These are phyloP conservation scores for Lactuca saligna DNA, from an alignment of 129 eudicot species.

Conservation along the genomic window DNA sequence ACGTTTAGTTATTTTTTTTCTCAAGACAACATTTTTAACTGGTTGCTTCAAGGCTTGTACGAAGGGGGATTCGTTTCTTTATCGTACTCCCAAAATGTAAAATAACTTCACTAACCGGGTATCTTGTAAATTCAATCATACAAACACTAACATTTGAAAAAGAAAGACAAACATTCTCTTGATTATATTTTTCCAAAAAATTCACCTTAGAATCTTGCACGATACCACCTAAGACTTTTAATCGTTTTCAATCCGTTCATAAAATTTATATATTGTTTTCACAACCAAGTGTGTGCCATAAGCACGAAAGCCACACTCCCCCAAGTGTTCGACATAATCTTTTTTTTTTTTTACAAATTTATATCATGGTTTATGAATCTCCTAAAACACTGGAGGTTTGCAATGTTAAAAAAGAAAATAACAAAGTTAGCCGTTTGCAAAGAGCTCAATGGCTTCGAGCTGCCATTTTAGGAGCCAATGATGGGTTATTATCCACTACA, in stretches of 20 bases:
- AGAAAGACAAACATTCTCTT: background rate
- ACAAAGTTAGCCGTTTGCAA: constrained; percentile 29
- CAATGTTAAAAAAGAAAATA: constrained; percentile 24
- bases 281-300: constrained; percentile 22
- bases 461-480: constrained; percentile 58
- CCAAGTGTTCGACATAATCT: background rate
- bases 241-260: constrained; percentile 1
- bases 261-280: constrained; percentile 18
- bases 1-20: background rate
- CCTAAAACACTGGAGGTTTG: constrained; percentile 38
- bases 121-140: background rate
- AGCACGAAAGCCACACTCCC: constrained; percentile 29
- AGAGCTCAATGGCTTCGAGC: constrained; percentile 67
- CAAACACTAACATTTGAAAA: background rate
- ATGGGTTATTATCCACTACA: constrained; percentile 62
- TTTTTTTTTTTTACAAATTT: background rate
- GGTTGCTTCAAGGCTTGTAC: background rate
- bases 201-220: constrained; percentile 19
- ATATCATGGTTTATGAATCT: constrained; percentile 30
- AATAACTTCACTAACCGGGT: background rate
- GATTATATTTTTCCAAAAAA: constrained; percentile 8
- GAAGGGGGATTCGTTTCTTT: background rate
- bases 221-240: constrained; percentile 36
- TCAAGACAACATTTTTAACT: no score
- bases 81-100: background rate